These are phyloP conservation scores for Backusella circina DNA, from an alignment of 192 early-diverging fungal genomes.

Conservation along the genomic window DNA sequence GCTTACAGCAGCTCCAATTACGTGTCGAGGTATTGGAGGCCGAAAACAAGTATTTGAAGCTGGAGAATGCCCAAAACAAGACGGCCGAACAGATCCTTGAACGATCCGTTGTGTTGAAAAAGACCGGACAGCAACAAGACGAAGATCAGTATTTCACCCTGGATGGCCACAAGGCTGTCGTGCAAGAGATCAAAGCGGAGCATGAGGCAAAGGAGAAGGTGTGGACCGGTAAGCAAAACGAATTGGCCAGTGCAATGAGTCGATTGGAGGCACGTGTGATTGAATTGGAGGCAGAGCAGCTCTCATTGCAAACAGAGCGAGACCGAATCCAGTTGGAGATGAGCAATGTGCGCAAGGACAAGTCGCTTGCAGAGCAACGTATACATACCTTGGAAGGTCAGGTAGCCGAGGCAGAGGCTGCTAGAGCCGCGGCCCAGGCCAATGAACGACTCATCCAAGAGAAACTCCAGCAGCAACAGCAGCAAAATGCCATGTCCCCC, in stretches of 20 bases:
- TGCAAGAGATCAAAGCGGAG: slow-evolving; percentile 19
- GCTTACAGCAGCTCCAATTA: slow-evolving; percentile 57
- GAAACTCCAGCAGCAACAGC: neutral
- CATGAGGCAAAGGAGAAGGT: slow-evolving; percentile 6
- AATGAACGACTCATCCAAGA: neutral
- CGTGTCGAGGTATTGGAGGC: slow-evolving; percentile 67
- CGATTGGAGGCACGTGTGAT: slow-evolving; percentile 10
- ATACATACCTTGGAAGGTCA: slow-evolving; percentile 39
- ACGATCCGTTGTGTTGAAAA: slow-evolving; percentile 19
- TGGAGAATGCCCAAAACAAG: slow-evolving; percentile 62
- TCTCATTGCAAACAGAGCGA: slow-evolving; percentile 24
- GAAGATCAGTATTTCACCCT: slow-evolving; percentile 16
- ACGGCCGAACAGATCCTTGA: slow-evolving; percentile 54
- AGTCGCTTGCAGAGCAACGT: slow-evolving; percentile 34
- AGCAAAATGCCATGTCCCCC: neutral
- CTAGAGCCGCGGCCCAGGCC: slow-evolving; percentile 24
- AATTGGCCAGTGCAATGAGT: neutral
- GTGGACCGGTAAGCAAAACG: slow-evolving; percentile 5
- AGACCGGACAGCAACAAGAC: neutral
- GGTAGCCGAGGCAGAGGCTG: slow-evolving; percentile 26
- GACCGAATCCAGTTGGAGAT: slow-evolving; percentile 32
- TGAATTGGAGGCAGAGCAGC: slow-evolving; percentile 16
- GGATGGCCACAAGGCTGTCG: slow-evolving; percentile 24
- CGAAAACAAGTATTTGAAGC: slow-evolving; percentile 65
- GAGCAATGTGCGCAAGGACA: slow-evolving; percentile 33